Percentiles rank a stretch among this genome's conserved stretches.
Conservation (phyloP, 495 filamentous ascomycete genomes). For the Penicillium robsamsonii region DNA sequence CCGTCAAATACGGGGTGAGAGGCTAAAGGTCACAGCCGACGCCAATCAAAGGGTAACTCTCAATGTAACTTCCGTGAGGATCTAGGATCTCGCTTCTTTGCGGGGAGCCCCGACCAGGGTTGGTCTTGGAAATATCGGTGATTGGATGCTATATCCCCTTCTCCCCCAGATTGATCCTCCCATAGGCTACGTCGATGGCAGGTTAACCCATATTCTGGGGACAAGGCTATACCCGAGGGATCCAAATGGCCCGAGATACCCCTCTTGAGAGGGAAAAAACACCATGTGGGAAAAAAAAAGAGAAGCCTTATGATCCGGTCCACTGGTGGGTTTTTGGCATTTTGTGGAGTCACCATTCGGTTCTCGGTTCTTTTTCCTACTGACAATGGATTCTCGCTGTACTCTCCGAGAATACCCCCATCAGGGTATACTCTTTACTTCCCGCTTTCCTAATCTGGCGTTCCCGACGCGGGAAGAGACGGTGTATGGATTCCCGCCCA, state of each 20-base stretch:
- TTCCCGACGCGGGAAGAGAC: conserved; percentile 24
- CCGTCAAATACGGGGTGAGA: conserved; percentile 5
- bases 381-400: conserved; percentile 9
- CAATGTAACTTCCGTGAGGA: conserved; percentile 10
- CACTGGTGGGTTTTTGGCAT: not conserved
- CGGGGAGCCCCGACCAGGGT: conserved; percentile 11
- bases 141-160: not conserved
- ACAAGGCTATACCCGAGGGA: conserved; percentile 7
- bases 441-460: conserved; percentile 25
- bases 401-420: conserved; percentile 18
- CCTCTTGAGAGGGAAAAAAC: not conserved
- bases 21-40: not conserved
- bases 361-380: not conserved
- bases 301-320: conserved; percentile 6
- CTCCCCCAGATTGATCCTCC: conserved; percentile 5
- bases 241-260: conserved; percentile 13
- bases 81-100: conserved; percentile 13
- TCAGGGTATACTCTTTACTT: conserved; percentile 2
- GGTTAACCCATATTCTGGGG: conserved; percentile 6
- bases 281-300: conserved; percentile 6
- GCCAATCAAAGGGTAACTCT: conserved; percentile 3
- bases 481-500: conserved; percentile 9
- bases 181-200: conserved; percentile 1
- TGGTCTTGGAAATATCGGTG: not conserved
- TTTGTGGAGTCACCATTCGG: not conserved